Evolutionary conservation across 441 rosid species (phyloP).

Genomic region (Breynia disticha): DNA sequence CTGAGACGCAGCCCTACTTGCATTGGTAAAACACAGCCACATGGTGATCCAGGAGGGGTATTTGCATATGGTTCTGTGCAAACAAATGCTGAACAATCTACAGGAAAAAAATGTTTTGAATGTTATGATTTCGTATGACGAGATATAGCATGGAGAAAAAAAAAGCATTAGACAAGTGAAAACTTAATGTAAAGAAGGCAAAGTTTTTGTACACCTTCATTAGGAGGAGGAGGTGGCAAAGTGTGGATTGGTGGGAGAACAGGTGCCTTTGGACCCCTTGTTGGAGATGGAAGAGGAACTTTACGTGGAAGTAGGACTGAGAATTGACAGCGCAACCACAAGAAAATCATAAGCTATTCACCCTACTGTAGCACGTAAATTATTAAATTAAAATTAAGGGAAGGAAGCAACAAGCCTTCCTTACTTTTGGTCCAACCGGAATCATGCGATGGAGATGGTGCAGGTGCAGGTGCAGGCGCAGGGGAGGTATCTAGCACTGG

Average conservation of each 20-base stretch:
- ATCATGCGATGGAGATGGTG: constrained; percentile 41
- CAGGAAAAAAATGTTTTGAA: constrained; percentile 16
- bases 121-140: constrained; percentile 9
- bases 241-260: constrained; percentile 46
- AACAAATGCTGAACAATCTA: constrained; percentile 69
- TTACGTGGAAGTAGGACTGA: constrained; percentile 27
- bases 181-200: neutral
- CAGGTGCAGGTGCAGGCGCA: constrained; percentile 27
- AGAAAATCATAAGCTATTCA: constrained; percentile 19
- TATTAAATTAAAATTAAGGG: neutral
- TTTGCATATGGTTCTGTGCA: constrained; percentile 81
- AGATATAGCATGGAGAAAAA: constrained; percentile 1
- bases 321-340: constrained; percentile 33
- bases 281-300: constrained; percentile 34
- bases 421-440: constrained; percentile 38
- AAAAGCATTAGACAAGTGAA: constrained; percentile 7
- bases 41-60: constrained; percentile 92
- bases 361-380: constrained; percentile 2
- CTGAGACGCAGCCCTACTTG: constrained; percentile 72
- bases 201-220: constrained; percentile 42
- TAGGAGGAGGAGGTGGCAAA: constrained; percentile 95
- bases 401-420: constrained; percentile 6
- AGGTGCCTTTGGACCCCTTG: constrained; percentile 49
- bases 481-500: constrained; percentile 26
- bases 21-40: constrained; percentile 93